A percentile compares a stretch with the other conserved stretches of the same genome.
These are phyloP conservation scores for Bromus sterilis DNA, from an alignment of 176 grass and related monocot species.

Conservation along the genomic window DNA sequence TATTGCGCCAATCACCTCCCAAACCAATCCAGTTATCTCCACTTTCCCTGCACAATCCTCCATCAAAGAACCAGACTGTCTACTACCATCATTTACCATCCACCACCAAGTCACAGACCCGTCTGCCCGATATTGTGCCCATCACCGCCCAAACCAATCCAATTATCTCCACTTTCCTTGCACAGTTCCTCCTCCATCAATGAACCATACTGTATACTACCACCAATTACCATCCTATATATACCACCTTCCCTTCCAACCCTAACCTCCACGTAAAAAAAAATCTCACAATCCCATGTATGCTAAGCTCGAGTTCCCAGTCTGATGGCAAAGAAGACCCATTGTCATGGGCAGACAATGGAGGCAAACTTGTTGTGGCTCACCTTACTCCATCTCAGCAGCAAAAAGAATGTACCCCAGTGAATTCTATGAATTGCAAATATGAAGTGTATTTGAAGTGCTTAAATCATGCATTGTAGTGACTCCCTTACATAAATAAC, in stretches of 20 bases:
- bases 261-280: too few relatives aligned
- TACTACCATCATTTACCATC: background rate
- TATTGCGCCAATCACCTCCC: background rate
- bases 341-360: background rate
- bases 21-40: background rate
- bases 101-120: background rate
- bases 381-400: background rate
- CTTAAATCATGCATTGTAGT: background rate
- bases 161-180: background rate
- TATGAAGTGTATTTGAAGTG: background rate
- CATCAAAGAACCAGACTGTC: background rate
- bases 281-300: background rate
- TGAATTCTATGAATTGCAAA: background rate
- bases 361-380: background rate
- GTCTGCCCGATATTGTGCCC: background rate
- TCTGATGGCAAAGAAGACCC: background rate
- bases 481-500: background rate
- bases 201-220: background rate
- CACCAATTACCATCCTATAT: background rate
- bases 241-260: background rate
- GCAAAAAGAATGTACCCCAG: background rate
- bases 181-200: background rate
- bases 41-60: background rate
- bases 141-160: background rate
- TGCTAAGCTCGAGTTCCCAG: background rate